Evolutionary conservation across 2,329 filamentous ascomycete genomes (phyloP).

Genomic region (Colletotrichum sidae): DNA sequence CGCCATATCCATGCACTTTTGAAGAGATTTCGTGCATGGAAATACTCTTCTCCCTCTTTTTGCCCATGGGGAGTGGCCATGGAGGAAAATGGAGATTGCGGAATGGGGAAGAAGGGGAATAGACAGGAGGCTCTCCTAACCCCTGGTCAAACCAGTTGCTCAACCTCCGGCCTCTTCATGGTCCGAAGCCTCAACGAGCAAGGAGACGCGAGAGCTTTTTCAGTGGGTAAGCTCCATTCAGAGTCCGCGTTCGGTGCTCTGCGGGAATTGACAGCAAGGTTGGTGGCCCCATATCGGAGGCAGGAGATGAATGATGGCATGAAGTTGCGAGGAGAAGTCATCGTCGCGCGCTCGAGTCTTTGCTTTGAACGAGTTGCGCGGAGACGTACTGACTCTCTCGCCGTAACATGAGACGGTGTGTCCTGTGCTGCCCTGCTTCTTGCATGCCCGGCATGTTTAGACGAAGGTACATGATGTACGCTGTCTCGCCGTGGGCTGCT

Average conservation of each 20-base stretch:
- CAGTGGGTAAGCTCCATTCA: conserved; percentile 19
- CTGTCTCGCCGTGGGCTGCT: conserved; percentile 11
- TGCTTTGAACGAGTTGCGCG: too few species aligned
- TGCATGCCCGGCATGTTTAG: neutral
- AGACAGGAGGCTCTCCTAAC: neutral
- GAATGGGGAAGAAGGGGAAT: neutral
- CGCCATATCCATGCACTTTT: conserved; percentile 13
- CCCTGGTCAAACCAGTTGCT: conserved; percentile 1
- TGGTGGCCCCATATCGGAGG: conserved; percentile 11
- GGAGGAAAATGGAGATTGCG: neutral
- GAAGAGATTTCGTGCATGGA: conserved; percentile 34
- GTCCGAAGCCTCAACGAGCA: neutral
- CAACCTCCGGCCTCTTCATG: conserved; percentile 10
- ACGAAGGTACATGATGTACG: too few species aligned
- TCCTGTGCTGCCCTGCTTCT: neutral
- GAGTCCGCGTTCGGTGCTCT: conserved; percentile 7
- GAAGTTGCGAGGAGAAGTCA: neutral
- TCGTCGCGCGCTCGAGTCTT: too few species aligned
- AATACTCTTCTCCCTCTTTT: conserved; percentile 13
- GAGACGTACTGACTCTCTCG: neutral
- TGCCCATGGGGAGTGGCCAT: conserved; percentile 13
- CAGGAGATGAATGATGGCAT: conserved; percentile 7
- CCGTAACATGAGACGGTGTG: conserved; percentile 9
- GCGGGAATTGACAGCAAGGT: conserved; percentile 9
- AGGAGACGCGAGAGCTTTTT: conserved; percentile 23